Percentiles rank a stretch among this genome's conserved stretches.
phyloP scores from a whole-genome alignment of 1,284 basidiomycete species.

The Cutaneotrichosporon cavernicola region DNA sequence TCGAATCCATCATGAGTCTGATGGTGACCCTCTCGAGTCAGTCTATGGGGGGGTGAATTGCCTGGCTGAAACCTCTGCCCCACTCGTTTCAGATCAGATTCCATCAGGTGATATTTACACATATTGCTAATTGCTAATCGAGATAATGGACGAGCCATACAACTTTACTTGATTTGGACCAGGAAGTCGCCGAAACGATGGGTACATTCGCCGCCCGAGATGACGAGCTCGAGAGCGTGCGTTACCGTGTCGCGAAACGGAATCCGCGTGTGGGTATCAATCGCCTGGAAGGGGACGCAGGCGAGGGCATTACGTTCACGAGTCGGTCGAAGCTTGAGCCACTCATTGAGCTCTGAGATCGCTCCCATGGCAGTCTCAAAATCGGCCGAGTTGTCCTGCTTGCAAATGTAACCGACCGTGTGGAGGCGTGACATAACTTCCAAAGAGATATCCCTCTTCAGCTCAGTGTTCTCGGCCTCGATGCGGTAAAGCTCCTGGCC shows the following conservation, averaged over 20 bases:
- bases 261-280: constrained; percentile 12
- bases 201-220: constrained; percentile 17
- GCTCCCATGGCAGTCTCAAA: neutral
- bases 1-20: too few relatives aligned
- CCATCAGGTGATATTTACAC: neutral
- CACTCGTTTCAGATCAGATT: too few relatives aligned
- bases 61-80: too few relatives aligned
- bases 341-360: constrained; percentile 11
- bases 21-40: too few relatives aligned
- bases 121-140: neutral
- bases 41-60: too few relatives aligned
- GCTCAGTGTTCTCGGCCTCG: constrained; percentile 9
- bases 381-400: neutral
- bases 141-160: constrained; percentile 16
- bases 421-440: constrained; percentile 6
- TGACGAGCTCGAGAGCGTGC: constrained; percentile 18
- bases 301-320: neutral
- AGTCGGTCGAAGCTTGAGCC: neutral
- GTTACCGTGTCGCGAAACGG: constrained; percentile 18
- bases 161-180: constrained; percentile 15
- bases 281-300: constrained; percentile 11
- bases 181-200: constrained; percentile 22
- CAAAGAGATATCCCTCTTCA: neutral
- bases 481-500: neutral
- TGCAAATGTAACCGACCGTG: neutral